Evolutionary conservation across 208 protist species (phyloP), one percentile per base, ranked within the genome.

Genomic region (Acanthamoeba royreba): DNA sequence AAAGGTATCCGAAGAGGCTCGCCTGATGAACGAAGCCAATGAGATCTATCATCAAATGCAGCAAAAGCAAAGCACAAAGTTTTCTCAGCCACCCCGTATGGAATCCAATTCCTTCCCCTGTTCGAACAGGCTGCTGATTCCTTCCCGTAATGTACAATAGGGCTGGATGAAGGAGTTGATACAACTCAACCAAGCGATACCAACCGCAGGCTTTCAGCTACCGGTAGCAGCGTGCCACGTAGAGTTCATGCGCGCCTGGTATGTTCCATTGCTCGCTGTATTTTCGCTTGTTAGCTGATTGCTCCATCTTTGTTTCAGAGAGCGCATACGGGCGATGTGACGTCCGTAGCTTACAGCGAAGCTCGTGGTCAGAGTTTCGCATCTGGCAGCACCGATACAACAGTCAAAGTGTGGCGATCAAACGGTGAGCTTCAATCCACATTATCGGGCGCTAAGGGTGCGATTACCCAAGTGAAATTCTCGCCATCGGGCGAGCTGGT

Each of bases 11-110:
- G 85, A 91, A 91, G 85, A 91, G 8, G 85, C 85, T 4, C 28
- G 28, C 35, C 61, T 72, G 55, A 72, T 91, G 46, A 91, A 91
- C 43, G 55, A 46, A 28, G 85, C 52, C 85, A 91, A 91, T 38
- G 85, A 91, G 31, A 72, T 91, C 43, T 91, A 72, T 22, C 85
- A 91, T 13, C 52, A 91, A 38, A 69, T 91, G 85, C 63, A 77
- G 63, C 63, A 77, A 19, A 77, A 46, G n/a, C n/a, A n/a, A n/a
- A n/a, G n/a, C n/a, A n/a, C n/a, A n/a, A n/a, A n/a, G n/a, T n/a
- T n/a, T n/a, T n/a, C n/a, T n/a, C n/a, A n/a, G n/a, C n/a, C n/a
- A n/a, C n/a, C n/a, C n/a, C 35, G 63, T 19, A n/a, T n/a, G n/a
- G n/a, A n/a, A n/a, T n/a, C n/a, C n/a, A n/a, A n/a, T n/a, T n/a